Evolutionary conservation across 768 basidiomycete species (phyloP), one percentile per base, ranked within the genome.

Genomic region (Chiua virens): DNA sequence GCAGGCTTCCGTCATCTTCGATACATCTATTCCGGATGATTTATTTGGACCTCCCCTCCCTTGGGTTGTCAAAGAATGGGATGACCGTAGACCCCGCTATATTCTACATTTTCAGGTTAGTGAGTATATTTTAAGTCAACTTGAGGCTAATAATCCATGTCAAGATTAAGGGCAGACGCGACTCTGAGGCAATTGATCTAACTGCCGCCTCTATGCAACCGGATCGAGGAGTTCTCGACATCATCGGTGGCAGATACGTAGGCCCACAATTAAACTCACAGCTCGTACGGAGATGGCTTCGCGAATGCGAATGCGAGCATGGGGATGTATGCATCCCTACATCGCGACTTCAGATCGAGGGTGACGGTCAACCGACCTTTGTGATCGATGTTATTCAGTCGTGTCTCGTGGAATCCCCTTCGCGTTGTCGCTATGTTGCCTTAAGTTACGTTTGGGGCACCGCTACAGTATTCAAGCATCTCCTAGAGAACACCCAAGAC

Each of bases 371-470:
- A 5, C 57, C 60, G 3, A 35, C 53, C 6, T 52, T 62, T n/a
- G 48, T 62, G 13, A 5, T 61, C 6, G 60, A 61, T 5, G 60
- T 50, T 11, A 32, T 32, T n/a, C 35, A 52, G 17, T 62, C 44
- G 2, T 63, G 60, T 42, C 36, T 62, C 11, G 57, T 56, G 41
- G 46, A 56, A 2, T 51, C 54, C 17, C 62, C 61, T 7, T 30
- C 49, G 8, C 40, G 13, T 13, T 66, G 51, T 30, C 65, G 65
- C n/a, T 65, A 67, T n/a, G 18, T 59, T 22, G 40, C 64, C 32
- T 43, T 65, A 15, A 63, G 62, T 45, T 65, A 65, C 34, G 49
- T 60, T 18, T 63, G 54, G 62, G 63, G 63, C 11, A 47, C 13
- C 14, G 23, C 38, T 10, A 13, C 39, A 1, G 52, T 62, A 4